These are phyloP conservation scores for Cryptosporidium bovis DNA, from an alignment of 169 alveolate species.

Conservation along the genomic window DNA sequence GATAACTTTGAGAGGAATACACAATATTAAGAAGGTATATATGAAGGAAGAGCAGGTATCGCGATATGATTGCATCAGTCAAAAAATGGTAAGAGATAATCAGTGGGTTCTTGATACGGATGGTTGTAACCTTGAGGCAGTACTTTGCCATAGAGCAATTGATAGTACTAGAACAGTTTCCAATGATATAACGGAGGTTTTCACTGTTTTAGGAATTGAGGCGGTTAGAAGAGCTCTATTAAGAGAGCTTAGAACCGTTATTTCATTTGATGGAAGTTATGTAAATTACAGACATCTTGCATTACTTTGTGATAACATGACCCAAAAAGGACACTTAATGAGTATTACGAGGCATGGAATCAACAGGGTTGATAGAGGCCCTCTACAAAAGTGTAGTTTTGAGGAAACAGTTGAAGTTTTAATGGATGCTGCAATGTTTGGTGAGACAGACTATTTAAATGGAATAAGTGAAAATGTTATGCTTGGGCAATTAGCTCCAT, in stretches of 20 bases:
- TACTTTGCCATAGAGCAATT: slow-evolving; percentile 87
- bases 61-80: slow-evolving; percentile 88
- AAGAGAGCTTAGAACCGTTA: slow-evolving; percentile 92
- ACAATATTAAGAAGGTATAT: slow-evolving; percentile 94
- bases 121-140: slow-evolving; percentile 96
- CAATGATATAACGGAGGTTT: slow-evolving; percentile 97
- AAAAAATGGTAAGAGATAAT: slow-evolving; percentile 86
- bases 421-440: slow-evolving; percentile 98
- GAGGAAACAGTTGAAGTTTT: slow-evolving; percentile 99
- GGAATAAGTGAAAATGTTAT: slow-evolving; percentile 97
- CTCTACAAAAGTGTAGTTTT: slow-evolving; percentile 97
- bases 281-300: slow-evolving; percentile 99
- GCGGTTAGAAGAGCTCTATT: slow-evolving; percentile 98
- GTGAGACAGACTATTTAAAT: slow-evolving; percentile 90
- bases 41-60: slow-evolving; percentile 94
- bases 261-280: slow-evolving; percentile 93
- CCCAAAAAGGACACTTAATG: slow-evolving; percentile 98
- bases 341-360: slow-evolving; percentile 99
- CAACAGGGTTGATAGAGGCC: slow-evolving; percentile 98
- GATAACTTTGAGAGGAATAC: slow-evolving; percentile 86
- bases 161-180: slow-evolving; percentile 94
- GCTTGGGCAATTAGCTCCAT: slow-evolving; percentile 93
- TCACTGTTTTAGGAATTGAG: slow-evolving; percentile 97
- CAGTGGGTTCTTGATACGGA: slow-evolving; percentile 99
- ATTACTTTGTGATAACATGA: slow-evolving; percentile 98